Evolutionary conservation across 768 basidiomycete genomes (phyloP), one percentile per base, ranked within the genome.

Genomic region (Rhizopogon roseolus): DNA sequence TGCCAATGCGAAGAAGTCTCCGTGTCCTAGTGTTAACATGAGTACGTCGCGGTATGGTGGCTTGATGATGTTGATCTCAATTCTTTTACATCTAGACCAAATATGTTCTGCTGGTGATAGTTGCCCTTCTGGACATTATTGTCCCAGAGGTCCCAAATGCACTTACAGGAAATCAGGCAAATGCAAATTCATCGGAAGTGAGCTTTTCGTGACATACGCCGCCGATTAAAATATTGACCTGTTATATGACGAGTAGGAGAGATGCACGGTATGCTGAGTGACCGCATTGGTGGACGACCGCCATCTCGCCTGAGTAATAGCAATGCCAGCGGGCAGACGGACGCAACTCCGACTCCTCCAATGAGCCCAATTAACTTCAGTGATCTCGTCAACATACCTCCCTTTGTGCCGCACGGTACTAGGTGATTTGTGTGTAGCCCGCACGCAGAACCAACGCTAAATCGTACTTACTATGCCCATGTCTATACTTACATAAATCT

Each of bases 71-170:
- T 11, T n/a, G 45, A n/a, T 13, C 25, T 19, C 10, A 39, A 6
- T 42, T 8, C 11, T 32, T 19, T 50, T 22, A 22, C 4, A 37
- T 27, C 6, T 43, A 64, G 65, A 62, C n/a, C 56, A 62, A 34
- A 17, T 36, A 14, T 69, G 66, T 50, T 51, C 61, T 7, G 57
- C 57, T 13, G 73, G 68, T 4, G 65, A 67, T 1, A 49, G 56
- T 13, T 75, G 74, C 50, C 58, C 60, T 49, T 69, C 69, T 53
- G 71, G 70, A 11, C 74, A 76, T 56, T 50, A 50, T 40, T 76
- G 74, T 45, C 73, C 75, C 17, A 62, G 62, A 38, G 72, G 73
- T 3, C 46, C 62, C 0, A 70, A 62, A 49, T 76, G 75, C 56
- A 1, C 43, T 7, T 71, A 63, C 51, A 54, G 52, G 14, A 72